Evolutionary conservation across 352 stramenopile genomes (phyloP), one percentile per base, ranked within the genome.

Genomic region (Globisporangium ultimum): DNA sequence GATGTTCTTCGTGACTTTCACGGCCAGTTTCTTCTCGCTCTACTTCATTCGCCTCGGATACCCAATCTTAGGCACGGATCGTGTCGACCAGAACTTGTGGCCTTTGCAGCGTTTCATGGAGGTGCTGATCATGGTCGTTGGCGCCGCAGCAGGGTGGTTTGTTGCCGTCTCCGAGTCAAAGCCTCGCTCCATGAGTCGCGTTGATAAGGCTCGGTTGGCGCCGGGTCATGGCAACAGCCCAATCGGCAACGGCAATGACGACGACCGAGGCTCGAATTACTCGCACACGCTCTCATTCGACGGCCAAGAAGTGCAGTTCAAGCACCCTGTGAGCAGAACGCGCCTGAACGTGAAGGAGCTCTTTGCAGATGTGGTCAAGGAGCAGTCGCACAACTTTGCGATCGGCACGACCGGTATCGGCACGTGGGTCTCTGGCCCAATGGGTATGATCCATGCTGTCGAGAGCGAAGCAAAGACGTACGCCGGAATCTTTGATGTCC

Each of bases 401-500:
- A 84, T 91, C 61, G 84, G 88, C 59, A 78, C 87, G 24, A 93
- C 81, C 8, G 84, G 84, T 40, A 90, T 91, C 42, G 82, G 79
- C 52, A 92, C 82, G 17, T 91, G 81, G 82, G 84, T 91, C 48
- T 94, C 80, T 28, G 84, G 84, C n/a, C 84, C 84, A 11, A 89
- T 89, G 80, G 74, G 70, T 38, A 67, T 94, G 8, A 92, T 93
- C 67, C 80, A 91, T 50, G 73, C 74, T 13, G 79, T 92, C 17
- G 80, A 95, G 64, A 77, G 70, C 4, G 82, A 93, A 61, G 77
- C 81, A 20, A 73, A 74, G 53, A 87, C 75, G 48, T 95, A 88
- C 56, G 84, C 84, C 17, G 84, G 85, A 56, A 92, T 92, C 67
- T 95, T 92, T 59, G 85, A 95, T 73, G 84, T 95, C 40, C 85